Conservation (phyloP, 345 rosid species). For the Arabis hirsuta region DNA sequence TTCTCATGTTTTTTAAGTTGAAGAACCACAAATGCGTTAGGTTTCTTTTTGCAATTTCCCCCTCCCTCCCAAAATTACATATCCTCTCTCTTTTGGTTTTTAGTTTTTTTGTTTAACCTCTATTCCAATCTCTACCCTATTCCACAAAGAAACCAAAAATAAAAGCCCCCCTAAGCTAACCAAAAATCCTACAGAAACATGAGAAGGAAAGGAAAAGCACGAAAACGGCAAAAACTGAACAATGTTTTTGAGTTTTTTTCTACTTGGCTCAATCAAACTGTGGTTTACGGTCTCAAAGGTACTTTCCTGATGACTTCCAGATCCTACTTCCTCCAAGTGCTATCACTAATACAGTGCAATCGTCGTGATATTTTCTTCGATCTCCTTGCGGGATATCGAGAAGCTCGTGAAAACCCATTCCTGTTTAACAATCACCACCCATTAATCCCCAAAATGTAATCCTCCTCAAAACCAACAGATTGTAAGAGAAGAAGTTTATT, state of each 20-base stretch:
- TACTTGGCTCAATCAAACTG: not conserved
- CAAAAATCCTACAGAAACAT: conserved; percentile 32
- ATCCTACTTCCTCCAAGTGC: conserved; percentile 92
- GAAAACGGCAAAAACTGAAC: conserved; percentile 19
- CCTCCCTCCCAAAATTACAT: conserved; percentile 15
- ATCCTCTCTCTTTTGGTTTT: not conserved
- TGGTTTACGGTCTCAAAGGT: conserved; percentile 49
- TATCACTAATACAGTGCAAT: conserved; percentile 93
- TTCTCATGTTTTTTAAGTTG: no score
- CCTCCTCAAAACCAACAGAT: not conserved
- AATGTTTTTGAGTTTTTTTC: conserved; percentile 10
- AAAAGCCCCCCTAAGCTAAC: conserved; percentile 23
- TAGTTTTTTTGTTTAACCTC: conserved; percentile 11
- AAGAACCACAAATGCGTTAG: no score
- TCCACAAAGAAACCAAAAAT: conserved; percentile 20
- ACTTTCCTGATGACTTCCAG: conserved; percentile 99
- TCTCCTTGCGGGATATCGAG: conserved; percentile 98
- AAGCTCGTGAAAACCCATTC: conserved; percentile 89
- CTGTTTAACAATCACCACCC: conserved; percentile 24
- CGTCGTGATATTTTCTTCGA: conserved; percentile 94
- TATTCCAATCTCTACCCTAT: conserved; percentile 35
- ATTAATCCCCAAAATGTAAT: not conserved
- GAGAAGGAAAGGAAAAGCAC: not conserved
- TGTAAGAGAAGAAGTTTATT: not conserved
- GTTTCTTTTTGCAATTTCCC: not conserved